These are phyloP conservation scores for Rhizodiscina lignyota DNA, from an alignment of 495 filamentous ascomycete species.

Conservation along the genomic window DNA sequence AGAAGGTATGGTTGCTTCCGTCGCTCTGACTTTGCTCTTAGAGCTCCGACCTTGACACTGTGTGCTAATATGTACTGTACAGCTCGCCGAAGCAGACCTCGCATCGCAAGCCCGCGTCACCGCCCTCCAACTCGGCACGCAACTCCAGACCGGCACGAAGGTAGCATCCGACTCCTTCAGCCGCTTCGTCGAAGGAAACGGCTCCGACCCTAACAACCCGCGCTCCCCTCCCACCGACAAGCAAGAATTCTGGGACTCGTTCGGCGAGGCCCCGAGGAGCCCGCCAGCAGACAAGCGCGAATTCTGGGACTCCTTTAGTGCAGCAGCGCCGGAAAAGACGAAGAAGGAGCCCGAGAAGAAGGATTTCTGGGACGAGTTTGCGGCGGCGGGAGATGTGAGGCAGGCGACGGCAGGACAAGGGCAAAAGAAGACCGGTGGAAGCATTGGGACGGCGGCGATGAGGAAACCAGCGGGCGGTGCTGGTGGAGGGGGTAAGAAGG, in stretches of 20 bases:
- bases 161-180: constrained; percentile 61
- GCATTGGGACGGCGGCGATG: constrained; percentile 59
- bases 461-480: constrained; percentile 26
- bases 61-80: not conserved
- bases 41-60: constrained; percentile 1
- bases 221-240: constrained; percentile 38
- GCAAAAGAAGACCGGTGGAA: constrained; percentile 7
- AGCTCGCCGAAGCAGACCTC: constrained; percentile 79
- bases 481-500: constrained; percentile 18
- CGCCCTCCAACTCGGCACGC: constrained; percentile 43
- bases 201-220: constrained; percentile 7
- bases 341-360: constrained; percentile 20
- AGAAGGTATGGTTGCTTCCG: constrained; percentile 40
- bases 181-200: constrained; percentile 62
- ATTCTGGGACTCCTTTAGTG: constrained; percentile 38
- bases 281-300: constrained; percentile 51
- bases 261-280: constrained; percentile 14
- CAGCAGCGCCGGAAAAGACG: not conserved
- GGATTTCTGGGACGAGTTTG: constrained; percentile 59
- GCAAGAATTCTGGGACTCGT: constrained; percentile 49
- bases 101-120: constrained; percentile 62
- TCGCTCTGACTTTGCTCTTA: constrained; percentile 1
- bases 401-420: constrained; percentile 2
- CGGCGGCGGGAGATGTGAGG: constrained; percentile 8
- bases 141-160: constrained; percentile 45